These are phyloP conservation scores for Mycena citricolor DNA, from an alignment of 1,284 basidiomycete species.

Conservation along the genomic window DNA sequence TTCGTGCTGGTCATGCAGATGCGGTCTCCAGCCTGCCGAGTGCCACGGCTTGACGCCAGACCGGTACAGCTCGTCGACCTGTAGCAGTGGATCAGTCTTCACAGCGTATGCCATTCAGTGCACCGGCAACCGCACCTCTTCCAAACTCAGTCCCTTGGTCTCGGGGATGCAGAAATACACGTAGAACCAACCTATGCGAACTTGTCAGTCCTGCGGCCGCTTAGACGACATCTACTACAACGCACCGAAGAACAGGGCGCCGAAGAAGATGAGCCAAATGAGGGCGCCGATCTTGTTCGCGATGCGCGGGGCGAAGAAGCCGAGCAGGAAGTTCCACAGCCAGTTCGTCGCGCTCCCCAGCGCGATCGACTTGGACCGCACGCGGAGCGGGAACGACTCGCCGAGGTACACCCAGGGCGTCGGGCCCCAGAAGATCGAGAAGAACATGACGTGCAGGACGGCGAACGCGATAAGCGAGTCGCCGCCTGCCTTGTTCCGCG, in stretches of 20 bases:
- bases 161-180: slow-evolving; percentile 76
- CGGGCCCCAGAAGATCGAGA: slow-evolving; percentile 73
- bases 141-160: slow-evolving; percentile 71
- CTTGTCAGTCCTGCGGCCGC: slow-evolving; percentile 39
- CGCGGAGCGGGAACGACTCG: slow-evolving; percentile 66
- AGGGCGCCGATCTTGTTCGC: slow-evolving; percentile 69
- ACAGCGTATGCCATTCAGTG: background rate
- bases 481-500: slow-evolving; percentile 57
- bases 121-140: slow-evolving; percentile 58
- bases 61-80: slow-evolving; percentile 75
- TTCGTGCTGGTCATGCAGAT: slow-evolving; percentile 38
- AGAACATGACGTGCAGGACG: slow-evolving; percentile 71
- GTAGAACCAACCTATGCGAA: slow-evolving; percentile 40
- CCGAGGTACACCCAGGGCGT: slow-evolving; percentile 48
- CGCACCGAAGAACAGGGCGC: slow-evolving; percentile 67
- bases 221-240: slow-evolving; percentile 50
- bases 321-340: slow-evolving; percentile 56
- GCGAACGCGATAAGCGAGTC: slow-evolving; percentile 74
- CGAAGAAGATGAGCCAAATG: slow-evolving; percentile 75
- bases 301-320: slow-evolving; percentile 69
- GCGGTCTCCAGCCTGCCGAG: slow-evolving; percentile 59
- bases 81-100: background rate
- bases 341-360: slow-evolving; percentile 61
- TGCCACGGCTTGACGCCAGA: slow-evolving; percentile 66
- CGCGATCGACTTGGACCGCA: slow-evolving; percentile 74